Evolutionary conservation across 768 basidiomycete genomes (phyloP), one percentile per base, ranked within the genome.

Genomic region (Lactarius hengduanensis): DNA sequence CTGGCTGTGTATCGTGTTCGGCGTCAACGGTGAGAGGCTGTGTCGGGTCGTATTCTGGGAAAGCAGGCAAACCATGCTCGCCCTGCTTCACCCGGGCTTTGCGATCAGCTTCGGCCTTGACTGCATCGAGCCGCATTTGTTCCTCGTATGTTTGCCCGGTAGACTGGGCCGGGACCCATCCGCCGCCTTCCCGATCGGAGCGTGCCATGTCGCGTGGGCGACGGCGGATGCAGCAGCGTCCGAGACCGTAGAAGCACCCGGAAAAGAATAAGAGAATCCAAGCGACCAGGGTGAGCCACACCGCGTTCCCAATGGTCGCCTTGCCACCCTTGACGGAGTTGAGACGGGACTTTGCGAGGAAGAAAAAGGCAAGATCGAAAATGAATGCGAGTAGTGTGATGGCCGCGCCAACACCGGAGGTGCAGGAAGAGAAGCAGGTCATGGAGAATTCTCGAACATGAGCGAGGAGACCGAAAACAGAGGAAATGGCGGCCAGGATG

Each of bases 311-410:
- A 9, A 96, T 89, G 22, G 81, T 78, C 0, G 96, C 95, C 0
- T 81, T 81, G 6, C 92, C 94, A 22, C 94, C 88, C 4, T 80
- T 71, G n/a, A 86, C 83, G 20, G 72, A 67, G 74, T 92, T 90
- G 76, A 99, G 90, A 61, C 95, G 86, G 54, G 90, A 79, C 73
- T 89, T 94, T 65, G 92, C 92, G 63, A 96, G 78, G 80, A 92
- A 94, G 79, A 98, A 98, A 64, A 97, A 79, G 70, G 85, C 90
- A 65, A 98, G 78, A 76, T 99, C 97, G 76, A 98, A 95, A 38
- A 96, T 85, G 77, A 98, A 96, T 5, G 96, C 95, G 54, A 92
- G 73, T 66, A 98, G 81, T 59, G 93, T 83, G 65, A 96, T 77
- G 1, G 83, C 77, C 0, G 94, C 92, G 15, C 89, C 93, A 68